Evolutionary conservation across 129 eudicot species (phyloP), one percentile per base, ranked within the genome.

Genomic region (Chrysanthemum makinoi): DNA sequence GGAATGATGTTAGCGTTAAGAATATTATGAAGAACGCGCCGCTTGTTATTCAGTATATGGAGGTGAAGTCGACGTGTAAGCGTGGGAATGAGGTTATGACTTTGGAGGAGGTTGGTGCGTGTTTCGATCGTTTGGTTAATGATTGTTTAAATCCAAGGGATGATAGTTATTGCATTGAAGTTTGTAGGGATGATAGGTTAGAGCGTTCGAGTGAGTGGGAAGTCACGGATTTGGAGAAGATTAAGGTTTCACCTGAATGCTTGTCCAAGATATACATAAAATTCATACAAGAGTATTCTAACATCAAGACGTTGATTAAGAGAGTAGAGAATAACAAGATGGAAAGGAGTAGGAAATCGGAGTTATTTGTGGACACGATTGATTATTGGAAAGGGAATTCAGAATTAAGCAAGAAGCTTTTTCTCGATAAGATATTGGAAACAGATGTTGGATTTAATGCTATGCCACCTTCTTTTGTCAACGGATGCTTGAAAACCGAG

Each of bases 371-470:
- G 5, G 80, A 69, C 80, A 48, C 65, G 6, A n/a, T 14, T 10
- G 96, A 86, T 1, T 84, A 81, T 86, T 89, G 96, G 90, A 78
- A 46, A 20, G 90, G 93, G n/a, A 72, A 83, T 48, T 90, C 96
- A 2, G 87, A 80, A 48, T 11, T 87, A 72, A 84, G 96, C 80
- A 80, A 85, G 70, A 83, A 85, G 67, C 87, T 87, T 24, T 39
- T 87, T 44, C 64, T 87, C 2, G 77, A 87, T 73, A 60, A 90
- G 43, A 78, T 90, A 65, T 16, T 80, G 83, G 83, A 87, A 79
- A 85, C 76, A 73, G 94, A 90, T 65, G 85, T 90, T 55, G 94
- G 96, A 35, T 85, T 87, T 70, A 69, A 87, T 46, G 79, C 74
- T 20, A 70, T 72, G 74, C 96, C 96, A 48, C 86, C 83, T 20